These are phyloP conservation scores for Pseudogymnoascus sp. DNA, from an alignment of 2,329 filamentous ascomycete genomes.

Conservation along the genomic window DNA sequence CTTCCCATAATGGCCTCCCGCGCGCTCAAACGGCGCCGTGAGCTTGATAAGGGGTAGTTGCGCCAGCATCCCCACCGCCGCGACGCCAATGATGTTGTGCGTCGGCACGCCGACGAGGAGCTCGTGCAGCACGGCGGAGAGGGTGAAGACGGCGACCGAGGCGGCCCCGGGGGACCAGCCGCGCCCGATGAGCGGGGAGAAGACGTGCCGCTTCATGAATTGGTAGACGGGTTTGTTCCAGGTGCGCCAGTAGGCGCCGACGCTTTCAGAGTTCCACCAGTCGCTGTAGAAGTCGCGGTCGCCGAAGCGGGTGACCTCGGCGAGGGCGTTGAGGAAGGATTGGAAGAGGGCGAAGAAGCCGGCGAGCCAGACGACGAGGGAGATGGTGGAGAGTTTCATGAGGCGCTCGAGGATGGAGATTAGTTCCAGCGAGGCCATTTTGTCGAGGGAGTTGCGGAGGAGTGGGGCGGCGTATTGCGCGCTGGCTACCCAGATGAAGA, in stretches of 20 bases:
- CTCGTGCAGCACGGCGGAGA: conserved; percentile 86
- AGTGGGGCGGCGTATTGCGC: conserved; percentile 92
- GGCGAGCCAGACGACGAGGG: conserved; percentile 90
- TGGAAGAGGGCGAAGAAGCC: conserved; percentile 98
- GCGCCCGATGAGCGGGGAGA: conserved; percentile 75
- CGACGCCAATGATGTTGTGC: conserved; percentile 89
- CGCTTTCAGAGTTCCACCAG: conserved; percentile 91
- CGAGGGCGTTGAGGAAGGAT: conserved; percentile 80
- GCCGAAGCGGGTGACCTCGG: conserved; percentile 81
- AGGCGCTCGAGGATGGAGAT: conserved; percentile 78
- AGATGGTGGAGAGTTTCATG: conserved; percentile 93
- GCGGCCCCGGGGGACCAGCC: conserved; percentile 66
- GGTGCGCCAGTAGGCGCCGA: conserved; percentile 85
- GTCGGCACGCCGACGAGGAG: conserved; percentile 88
- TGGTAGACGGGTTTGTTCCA: conserved; percentile 98
- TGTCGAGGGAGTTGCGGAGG: conserved; percentile 79
- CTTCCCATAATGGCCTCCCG: conserved; percentile 64
- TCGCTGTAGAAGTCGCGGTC: conserved; percentile 94
- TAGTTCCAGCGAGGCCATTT: conserved; percentile 72
- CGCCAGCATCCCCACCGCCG: conserved; percentile 87
- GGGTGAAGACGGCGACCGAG: conserved; percentile 73
- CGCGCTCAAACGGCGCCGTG: conserved; percentile 72
- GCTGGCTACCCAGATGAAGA: conserved; percentile 91
- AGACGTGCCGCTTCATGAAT: conserved; percentile 93
- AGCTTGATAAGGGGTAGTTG: conserved; percentile 81